Evolutionary conservation across 2,329 filamentous ascomycete species (phyloP).

Genomic region (Claviceps maximensis): DNA sequence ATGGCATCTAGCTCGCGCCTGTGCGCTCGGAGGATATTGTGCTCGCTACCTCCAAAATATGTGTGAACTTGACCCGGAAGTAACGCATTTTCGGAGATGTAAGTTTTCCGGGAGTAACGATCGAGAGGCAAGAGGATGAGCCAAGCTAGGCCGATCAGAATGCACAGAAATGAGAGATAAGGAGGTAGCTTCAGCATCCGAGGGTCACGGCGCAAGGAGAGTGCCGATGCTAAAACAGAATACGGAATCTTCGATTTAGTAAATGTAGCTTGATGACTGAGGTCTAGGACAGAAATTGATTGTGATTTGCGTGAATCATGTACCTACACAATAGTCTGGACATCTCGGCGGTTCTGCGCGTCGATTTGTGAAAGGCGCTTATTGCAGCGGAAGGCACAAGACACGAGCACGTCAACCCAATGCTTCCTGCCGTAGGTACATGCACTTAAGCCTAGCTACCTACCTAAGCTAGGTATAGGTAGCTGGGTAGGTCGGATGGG

Average conservation of each 20-base stretch:
- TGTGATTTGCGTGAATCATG: background rate
- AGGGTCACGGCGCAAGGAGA: slow-evolving; percentile 66
- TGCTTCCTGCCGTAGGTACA: background rate
- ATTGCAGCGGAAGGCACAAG: background rate
- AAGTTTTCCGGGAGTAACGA: slow-evolving; percentile 81
- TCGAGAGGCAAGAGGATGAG: slow-evolving; percentile 80
- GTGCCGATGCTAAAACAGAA: slow-evolving; percentile 36
- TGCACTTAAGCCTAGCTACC: too few species aligned
- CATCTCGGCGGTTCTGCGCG: slow-evolving; percentile 22
- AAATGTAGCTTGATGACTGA: background rate
- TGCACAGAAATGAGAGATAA: slow-evolving; percentile 73
- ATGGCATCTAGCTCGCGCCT: slow-evolving; percentile 65
- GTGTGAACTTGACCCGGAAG: slow-evolving; percentile 94
- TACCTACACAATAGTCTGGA: slow-evolving; percentile 40
- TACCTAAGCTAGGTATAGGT: too few species aligned
- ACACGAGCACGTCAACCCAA: background rate
- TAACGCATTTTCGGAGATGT: slow-evolving; percentile 95
- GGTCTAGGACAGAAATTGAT: background rate
- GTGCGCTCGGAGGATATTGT: slow-evolving; percentile 86
- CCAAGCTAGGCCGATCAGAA: slow-evolving; percentile 78
- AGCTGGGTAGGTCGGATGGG: background rate
- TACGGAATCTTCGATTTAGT: background rate
- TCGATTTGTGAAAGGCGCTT: background rate
- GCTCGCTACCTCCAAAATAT: slow-evolving; percentile 92
- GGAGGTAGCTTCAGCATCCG: slow-evolving; percentile 73